Percentiles rank a stretch among this genome's conserved stretches.
These are phyloP conservation scores for Penicillium malachiteum DNA, from an alignment of 495 filamentous ascomycete species.

Conservation along the genomic window DNA sequence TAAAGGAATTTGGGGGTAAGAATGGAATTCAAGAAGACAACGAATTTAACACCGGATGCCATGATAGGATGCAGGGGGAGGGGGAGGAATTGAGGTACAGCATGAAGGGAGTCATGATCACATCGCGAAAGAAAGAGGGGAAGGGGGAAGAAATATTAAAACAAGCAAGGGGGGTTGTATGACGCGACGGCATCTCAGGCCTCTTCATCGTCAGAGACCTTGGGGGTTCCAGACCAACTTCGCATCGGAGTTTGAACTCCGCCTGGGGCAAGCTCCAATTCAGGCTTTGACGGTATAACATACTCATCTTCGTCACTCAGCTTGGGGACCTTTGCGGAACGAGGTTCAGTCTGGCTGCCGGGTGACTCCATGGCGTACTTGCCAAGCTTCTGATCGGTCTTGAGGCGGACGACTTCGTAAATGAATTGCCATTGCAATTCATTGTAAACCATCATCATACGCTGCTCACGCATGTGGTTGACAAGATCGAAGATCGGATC, in stretches of 20 bases:
- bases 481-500: slow-evolving; percentile 74
- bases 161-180: not conserved
- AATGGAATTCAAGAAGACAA: slow-evolving; percentile 9
- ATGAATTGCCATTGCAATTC: slow-evolving; percentile 85
- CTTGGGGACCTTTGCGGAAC: slow-evolving; percentile 44
- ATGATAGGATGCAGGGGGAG: slow-evolving; percentile 28
- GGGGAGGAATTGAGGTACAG: slow-evolving; percentile 16
- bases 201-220: slow-evolving; percentile 38
- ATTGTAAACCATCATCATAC: slow-evolving; percentile 95
- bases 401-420: slow-evolving; percentile 79
- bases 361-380: slow-evolving; percentile 20
- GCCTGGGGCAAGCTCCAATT: slow-evolving; percentile 36
- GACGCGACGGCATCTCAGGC: not conserved
- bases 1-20: slow-evolving; percentile 1
- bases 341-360: slow-evolving; percentile 27
- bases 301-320: slow-evolving; percentile 34
- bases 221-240: slow-evolving; percentile 32
- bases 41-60: slow-evolving; percentile 27
- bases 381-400: slow-evolving; percentile 58
- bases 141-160: slow-evolving; percentile 10
- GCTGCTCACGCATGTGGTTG: slow-evolving; percentile 78
- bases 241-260: slow-evolving; percentile 25
- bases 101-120: slow-evolving; percentile 18
- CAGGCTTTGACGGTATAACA: slow-evolving; percentile 36
- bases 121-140: slow-evolving; percentile 13